These are phyloP conservation scores for Solanum aculeatissimum DNA, from an alignment of 305 asterid species.

Conservation along the genomic window DNA sequence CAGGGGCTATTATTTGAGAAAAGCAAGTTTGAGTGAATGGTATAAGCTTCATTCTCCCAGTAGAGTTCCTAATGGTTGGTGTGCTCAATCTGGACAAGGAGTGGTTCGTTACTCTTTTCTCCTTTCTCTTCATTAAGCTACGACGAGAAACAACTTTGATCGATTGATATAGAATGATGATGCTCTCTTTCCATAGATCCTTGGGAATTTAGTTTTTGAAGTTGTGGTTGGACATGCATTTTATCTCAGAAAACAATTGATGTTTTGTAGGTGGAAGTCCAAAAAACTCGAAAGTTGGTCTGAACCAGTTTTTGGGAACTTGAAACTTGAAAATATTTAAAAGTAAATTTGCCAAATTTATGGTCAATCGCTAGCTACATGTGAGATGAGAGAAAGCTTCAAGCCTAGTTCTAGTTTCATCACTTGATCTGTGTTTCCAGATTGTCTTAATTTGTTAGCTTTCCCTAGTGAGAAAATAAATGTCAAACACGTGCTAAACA, in stretches of 20 bases:
- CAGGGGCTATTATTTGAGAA: slow-evolving; percentile 24
- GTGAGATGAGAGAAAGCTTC: not conserved
- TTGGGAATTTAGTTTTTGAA: not conserved
- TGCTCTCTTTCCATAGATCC: not conserved
- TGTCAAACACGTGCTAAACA: not conserved
- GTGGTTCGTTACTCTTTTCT: slow-evolving; percentile 2
- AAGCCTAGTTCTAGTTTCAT: too few relatives aligned
- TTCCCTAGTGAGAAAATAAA: not conserved
- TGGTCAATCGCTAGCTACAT: not conserved
- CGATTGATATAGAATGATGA: not conserved
- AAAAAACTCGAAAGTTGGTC: not conserved
- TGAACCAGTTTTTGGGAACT: too few relatives aligned
- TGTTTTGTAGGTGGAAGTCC: not conserved
- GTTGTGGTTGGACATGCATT: not conserved
- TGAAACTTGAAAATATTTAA: not conserved
- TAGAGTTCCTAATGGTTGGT: slow-evolving; percentile 25
- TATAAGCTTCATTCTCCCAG: slow-evolving; percentile 8
- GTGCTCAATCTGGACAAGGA: slow-evolving; percentile 25
- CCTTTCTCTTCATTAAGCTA: not conserved
- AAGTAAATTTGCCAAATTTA: not conserved
- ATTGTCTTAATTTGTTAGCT: not conserved
- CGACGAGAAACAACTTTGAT: not conserved
- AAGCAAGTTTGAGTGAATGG: slow-evolving; percentile 31
- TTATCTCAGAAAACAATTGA: not conserved
- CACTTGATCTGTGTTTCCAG: not conserved